These are phyloP conservation scores for Dactylellina sp. DNA, from an alignment of 2,329 filamentous ascomycete species.

Conservation along the genomic window DNA sequence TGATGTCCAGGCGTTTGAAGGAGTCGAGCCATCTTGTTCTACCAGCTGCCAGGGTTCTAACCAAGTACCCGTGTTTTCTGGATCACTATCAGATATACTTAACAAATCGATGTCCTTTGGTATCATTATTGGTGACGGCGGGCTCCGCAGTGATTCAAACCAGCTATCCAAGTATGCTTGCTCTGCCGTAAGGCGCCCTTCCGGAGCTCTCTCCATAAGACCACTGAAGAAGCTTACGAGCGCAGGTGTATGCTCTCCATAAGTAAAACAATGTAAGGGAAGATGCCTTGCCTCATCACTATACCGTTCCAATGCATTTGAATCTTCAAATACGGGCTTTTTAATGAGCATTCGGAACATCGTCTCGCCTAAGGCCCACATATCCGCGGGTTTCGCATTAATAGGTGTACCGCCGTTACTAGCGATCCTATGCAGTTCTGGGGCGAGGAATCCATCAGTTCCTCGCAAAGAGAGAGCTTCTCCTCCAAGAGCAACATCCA, in stretches of 20 bases:
- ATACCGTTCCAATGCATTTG: background rate
- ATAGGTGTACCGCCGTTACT: background rate
- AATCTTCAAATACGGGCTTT: constrained; percentile 5
- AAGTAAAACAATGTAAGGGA: background rate
- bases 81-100: too few species aligned
- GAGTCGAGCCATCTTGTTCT: too few species aligned
- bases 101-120: background rate
- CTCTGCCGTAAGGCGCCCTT: constrained; percentile 1
- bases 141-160: background rate
- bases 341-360: constrained; percentile 1
- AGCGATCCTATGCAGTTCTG: background rate
- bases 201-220: background rate
- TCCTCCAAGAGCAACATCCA: background rate
- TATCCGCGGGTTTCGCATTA: constrained; percentile 15
- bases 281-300: background rate
- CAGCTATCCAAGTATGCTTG: background rate
- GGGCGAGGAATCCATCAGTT: constrained; percentile 11
- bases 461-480: constrained; percentile 1
- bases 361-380: constrained; percentile 15
- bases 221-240: background rate
- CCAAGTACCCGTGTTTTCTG: too few species aligned
- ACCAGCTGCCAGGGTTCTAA: too few species aligned
- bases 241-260: background rate
- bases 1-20: too few species aligned
- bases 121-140: background rate